These are phyloP conservation scores for Cladosporium velox DNA, from an alignment of 2,329 filamentous ascomycete genomes.

Conservation along the genomic window DNA sequence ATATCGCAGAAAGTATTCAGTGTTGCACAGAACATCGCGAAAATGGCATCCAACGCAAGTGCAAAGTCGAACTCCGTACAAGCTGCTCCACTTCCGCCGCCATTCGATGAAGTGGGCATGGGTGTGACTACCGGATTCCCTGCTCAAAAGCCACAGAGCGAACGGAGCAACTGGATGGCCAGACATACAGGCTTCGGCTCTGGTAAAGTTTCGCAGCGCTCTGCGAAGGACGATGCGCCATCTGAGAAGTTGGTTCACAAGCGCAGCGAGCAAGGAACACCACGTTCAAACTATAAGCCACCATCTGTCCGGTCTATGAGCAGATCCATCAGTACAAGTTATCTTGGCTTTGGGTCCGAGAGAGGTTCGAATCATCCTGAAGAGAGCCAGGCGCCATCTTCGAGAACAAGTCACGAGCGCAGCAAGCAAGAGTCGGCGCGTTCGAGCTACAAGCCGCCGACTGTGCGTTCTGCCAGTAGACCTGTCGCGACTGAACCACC, in stretches of 20 bases:
- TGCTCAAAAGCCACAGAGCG: not conserved
- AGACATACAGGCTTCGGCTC: not conserved
- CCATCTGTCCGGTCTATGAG: conserved; percentile 7
- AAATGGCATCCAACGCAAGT: not conserved
- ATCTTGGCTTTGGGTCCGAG: not conserved
- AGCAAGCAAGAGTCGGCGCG: not conserved
- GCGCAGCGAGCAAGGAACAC: not conserved
- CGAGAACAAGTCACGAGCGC: not conserved
- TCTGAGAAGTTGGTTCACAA: not conserved
- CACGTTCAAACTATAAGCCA: conserved; percentile 6
- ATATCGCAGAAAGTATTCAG: conserved; percentile 7
- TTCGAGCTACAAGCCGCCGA: conserved; percentile 12
- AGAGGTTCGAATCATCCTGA: not conserved
- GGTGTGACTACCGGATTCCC: conserved; percentile 11
- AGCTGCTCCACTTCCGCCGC: not conserved
- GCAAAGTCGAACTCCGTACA: not conserved
- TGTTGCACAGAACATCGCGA: conserved; percentile 17
- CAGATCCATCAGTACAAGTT: not conserved
- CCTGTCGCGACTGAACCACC: not conserved
- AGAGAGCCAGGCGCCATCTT: not conserved
- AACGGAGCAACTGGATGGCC: not conserved
- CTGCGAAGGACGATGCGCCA: no score
- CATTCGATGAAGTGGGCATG: not conserved
- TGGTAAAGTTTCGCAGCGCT: not conserved
- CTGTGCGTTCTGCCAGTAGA: conserved; percentile 7